A percentile compares a stretch with the other conserved stretches of the same genome.
Conservation (phyloP, 1,284 basidiomycete genomes). For the Ustilago shanxiensis region DNA sequence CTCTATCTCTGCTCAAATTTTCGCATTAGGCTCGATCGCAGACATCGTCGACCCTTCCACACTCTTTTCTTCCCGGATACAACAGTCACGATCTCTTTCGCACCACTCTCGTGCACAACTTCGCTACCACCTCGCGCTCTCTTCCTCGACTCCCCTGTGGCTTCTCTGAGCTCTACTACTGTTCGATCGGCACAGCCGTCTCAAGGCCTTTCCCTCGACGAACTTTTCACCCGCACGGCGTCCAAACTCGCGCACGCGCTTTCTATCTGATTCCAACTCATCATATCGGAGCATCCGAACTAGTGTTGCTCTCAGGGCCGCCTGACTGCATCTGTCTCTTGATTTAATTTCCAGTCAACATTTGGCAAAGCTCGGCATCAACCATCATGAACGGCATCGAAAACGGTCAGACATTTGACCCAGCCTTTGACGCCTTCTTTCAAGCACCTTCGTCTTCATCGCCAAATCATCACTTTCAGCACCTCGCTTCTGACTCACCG, state of each 20-base stretch:
- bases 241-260: not conserved
- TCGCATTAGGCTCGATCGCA: too few species aligned
- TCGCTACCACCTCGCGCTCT: not conserved
- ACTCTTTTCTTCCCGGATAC: not conserved
- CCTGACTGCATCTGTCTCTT: not conserved
- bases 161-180: not conserved
- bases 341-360: too few species aligned
- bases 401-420: constrained; percentile 45
- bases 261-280: not conserved
- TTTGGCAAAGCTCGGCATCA: not conserved
- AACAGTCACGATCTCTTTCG: not conserved
- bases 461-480: constrained; percentile 25
- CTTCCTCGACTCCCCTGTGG: not conserved
- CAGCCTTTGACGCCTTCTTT: constrained; percentile 49
- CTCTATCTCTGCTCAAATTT: too few species aligned
- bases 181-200: not conserved
- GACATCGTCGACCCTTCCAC: not conserved
- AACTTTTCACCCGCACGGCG: not conserved
- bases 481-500: constrained; percentile 14
- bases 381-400: constrained; percentile 51
- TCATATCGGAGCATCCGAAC: too few species aligned
- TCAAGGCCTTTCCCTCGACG: not conserved
- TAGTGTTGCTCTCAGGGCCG: not conserved
- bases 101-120: not conserved
- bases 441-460: constrained; percentile 37